Evolutionary conservation across 140 eudicot genomes (phyloP).

Genomic region (Anethum foeniculum): DNA sequence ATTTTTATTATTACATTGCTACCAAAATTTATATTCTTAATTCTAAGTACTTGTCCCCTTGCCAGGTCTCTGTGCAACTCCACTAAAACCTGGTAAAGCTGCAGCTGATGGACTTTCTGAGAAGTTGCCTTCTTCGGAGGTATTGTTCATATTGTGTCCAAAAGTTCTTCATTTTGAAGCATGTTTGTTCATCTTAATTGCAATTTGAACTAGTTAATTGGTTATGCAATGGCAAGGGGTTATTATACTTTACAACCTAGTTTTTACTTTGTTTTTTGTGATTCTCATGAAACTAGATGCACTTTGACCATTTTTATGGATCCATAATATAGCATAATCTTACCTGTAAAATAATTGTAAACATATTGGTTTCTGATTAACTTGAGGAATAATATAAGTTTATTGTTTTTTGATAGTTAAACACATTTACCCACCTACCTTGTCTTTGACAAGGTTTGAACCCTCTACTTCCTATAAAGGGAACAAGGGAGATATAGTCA

Average conservation of each 20-base stretch:
- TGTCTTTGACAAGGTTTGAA: not conserved
- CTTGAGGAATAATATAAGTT: not conserved
- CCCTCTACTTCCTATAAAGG: not conserved
- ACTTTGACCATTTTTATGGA: not conserved
- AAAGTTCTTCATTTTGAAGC: not conserved
- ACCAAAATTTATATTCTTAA: not conserved
- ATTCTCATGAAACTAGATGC: not conserved
- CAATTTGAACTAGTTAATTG: not conserved
- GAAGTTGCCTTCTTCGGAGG: slow-evolving; percentile 28
- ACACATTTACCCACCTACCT: not conserved
- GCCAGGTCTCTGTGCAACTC: slow-evolving; percentile 25
- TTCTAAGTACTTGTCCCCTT: not conserved
- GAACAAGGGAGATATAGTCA: not conserved
- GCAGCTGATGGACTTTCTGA: slow-evolving; percentile 30
- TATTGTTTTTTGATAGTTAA: not conserved
- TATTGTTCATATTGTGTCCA: slow-evolving; percentile 12
- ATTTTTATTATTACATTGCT: not conserved
- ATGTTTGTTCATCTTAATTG: not conserved
- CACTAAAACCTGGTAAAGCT: slow-evolving; percentile 19
- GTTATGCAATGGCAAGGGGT: not conserved
- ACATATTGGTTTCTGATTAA: not conserved
- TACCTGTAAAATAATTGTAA: not conserved
- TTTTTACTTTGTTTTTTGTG: not conserved
- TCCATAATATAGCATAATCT: not conserved
- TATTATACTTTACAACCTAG: not conserved